Percentiles rank a stretch among this genome's conserved stretches.
Conservation (phyloP, 2,329 filamentous ascomycete species). For the Aureobasidium sp. region DNA sequence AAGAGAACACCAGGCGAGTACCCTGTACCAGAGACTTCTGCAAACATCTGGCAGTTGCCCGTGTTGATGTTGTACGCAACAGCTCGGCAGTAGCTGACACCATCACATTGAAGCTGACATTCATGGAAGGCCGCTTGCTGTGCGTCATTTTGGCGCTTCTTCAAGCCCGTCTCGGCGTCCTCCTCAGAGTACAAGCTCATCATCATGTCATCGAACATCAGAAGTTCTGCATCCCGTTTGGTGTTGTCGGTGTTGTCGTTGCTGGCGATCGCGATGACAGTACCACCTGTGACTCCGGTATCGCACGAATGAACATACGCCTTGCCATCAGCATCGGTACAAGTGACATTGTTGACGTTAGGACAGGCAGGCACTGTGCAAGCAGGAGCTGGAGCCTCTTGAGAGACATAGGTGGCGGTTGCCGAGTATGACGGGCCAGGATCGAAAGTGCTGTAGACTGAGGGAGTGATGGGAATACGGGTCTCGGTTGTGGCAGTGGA, state of each 20-base stretch:
- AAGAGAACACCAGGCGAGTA: neutral
- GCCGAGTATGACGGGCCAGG: neutral
- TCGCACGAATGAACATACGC: constrained; percentile 3
- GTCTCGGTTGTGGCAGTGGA: neutral
- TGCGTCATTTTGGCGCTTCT: neutral
- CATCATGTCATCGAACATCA: constrained; percentile 12
- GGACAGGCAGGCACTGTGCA: constrained; percentile 5
- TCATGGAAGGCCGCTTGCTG: constrained; percentile 4
- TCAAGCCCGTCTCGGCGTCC: neutral
- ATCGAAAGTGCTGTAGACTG: neutral
- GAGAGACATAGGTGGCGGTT: constrained; percentile 3
- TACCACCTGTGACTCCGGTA: constrained; percentile 3
- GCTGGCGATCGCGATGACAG: neutral
- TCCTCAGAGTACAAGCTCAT: neutral
- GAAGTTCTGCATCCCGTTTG: constrained; percentile 1
- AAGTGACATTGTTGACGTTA: neutral
- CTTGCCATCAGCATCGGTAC: constrained; percentile 12
- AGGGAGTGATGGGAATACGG: constrained; percentile 1
- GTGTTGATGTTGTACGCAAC: constrained; percentile 2
- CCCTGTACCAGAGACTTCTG: neutral
- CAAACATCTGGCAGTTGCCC: neutral
- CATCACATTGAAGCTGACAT: constrained; percentile 6
- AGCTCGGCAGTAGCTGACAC: neutral
- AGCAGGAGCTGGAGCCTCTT: constrained; percentile 1
- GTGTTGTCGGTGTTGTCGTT: neutral